Percentiles rank a stretch among this genome's conserved stretches.
Conservation (phyloP, 768 basidiomycete genomes). For the Suillus tomentosus region DNA sequence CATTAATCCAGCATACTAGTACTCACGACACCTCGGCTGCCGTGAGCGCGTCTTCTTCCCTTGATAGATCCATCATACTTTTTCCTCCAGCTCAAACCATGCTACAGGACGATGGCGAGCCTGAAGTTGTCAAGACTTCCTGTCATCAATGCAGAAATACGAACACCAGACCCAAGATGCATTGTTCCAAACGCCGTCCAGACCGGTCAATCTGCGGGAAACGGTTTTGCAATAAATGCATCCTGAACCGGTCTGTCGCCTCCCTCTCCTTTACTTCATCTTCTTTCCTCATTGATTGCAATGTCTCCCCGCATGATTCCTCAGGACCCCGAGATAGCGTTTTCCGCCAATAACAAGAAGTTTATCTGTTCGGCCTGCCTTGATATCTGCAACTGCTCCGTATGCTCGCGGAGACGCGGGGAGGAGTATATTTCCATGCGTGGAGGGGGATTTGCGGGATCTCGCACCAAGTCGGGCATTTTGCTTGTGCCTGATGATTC, state of each 20-base stretch:
- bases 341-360: constrained; percentile 29
- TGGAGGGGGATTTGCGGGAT: constrained; percentile 24
- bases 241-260: constrained; percentile 33
- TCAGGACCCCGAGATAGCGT: constrained; percentile 41
- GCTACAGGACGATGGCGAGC: background rate
- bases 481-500: constrained; percentile 25
- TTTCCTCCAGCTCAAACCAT: background rate
- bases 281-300: constrained; percentile 12
- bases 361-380: constrained; percentile 50
- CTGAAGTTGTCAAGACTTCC: constrained; percentile 16
- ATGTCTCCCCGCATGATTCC: background rate
- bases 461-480: constrained; percentile 25
- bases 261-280: background rate
- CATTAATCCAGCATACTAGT: constrained; percentile 4
- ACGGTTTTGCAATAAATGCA: constrained; percentile 38
- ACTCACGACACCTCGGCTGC: constrained; percentile 14
- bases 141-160: constrained; percentile 42
- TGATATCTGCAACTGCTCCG: constrained; percentile 50
- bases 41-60: constrained; percentile 14
- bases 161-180: constrained; percentile 36
- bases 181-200: constrained; percentile 29
- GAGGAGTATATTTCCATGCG: constrained; percentile 44
- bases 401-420: constrained; percentile 46
- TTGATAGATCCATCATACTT: constrained; percentile 2
- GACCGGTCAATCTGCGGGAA: constrained; percentile 29